Base-by-base conservation (phyloP, 768 basidiomycete species). In the Boletellus emodensis region DNA sequence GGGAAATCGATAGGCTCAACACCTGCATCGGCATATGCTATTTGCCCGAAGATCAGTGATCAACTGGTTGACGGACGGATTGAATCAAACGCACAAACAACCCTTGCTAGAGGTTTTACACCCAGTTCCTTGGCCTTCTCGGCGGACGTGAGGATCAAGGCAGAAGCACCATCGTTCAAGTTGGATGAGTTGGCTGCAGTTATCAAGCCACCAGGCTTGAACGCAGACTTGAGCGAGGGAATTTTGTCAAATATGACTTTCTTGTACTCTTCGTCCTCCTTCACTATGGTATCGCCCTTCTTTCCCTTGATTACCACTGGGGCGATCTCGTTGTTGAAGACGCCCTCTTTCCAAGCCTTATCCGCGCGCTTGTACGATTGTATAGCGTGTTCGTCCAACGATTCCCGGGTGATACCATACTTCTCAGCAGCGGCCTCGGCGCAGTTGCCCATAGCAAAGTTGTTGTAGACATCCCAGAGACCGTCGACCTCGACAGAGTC, bases 181-280 rank as follows among this genome's bases (percentile, higher is more conserved):
- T 82, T 88, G 15, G 91, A 94, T 6, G 96, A 92, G 74, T 99
- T 99, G 56, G 96, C 96, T 51, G 96, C 87, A 17, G 96, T 99
- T 73, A 99, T 92, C 46, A 78, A 82, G 44, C 94, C 94, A 51
- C 84, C 89, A 55, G 84, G 77, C 72, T 87, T 85, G 82, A 99
- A 99, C 32, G 87, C 87, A 44, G 94, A 92, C 57, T 81, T 82
- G 54, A 99, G 80, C 6, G 83, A 74, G 32, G 94, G 90, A 56
- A 98, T 81, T 70, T 99, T 99, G 56, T 96, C 94, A 64, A 83
- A 94, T 62, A 95, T 82, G 57, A 99, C 83, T 59, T 93, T 88
- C 77, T 94, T 98, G 80, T 92, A 97, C 64, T 98, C 96, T 70
- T 99, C 96, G 63, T 99, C 96, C 74, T 98, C 94, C 57, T 79